phyloP scores from a whole-genome alignment of 495 filamentous ascomycete genomes.

The Aspergillus baeticus region DNA sequence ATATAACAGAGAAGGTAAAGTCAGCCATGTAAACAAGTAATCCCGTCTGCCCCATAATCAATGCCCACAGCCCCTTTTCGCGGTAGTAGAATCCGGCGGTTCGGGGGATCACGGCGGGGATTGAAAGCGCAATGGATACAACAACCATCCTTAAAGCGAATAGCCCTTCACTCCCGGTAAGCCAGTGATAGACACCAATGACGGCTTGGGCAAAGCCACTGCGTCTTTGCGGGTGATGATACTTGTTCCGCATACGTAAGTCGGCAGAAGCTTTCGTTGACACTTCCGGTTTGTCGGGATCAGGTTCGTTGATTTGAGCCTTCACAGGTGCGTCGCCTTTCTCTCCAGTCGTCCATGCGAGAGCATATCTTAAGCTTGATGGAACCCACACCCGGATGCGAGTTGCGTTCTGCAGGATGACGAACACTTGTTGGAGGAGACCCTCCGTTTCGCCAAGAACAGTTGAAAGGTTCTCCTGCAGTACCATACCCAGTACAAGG shows the following conservation, averaged over 20 bases:
- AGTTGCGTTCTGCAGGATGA: constrained; percentile 7
- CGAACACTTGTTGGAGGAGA: constrained; percentile 11
- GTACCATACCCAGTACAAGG: too few species aligned
- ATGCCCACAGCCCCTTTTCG: constrained; percentile 45
- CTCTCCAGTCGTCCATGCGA: constrained; percentile 17
- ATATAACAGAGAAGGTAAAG: constrained; percentile 38
- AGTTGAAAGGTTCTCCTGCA: constrained; percentile 10
- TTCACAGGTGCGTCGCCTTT: constrained; percentile 17
- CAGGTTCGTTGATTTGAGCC: constrained; percentile 7
- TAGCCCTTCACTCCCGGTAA: constrained; percentile 29
- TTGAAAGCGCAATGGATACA: constrained; percentile 41
- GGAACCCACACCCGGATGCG: constrained; percentile 18
- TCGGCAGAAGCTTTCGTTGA: constrained; percentile 13
- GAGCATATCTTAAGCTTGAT: constrained; percentile 13
- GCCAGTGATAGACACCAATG: constrained; percentile 24
- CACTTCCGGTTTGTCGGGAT: constrained; percentile 14
- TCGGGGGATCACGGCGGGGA: constrained; percentile 39
- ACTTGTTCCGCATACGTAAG: constrained; percentile 15
- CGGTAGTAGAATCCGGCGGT: constrained; percentile 46
- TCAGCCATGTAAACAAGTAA: constrained; percentile 46
- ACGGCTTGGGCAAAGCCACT: constrained; percentile 17
- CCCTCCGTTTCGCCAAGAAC: constrained; percentile 13
- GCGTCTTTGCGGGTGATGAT: constrained; percentile 10
- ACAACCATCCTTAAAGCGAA: constrained; percentile 39
- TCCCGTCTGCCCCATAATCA: constrained; percentile 47